Percentiles rank a stretch among this genome's conserved stretches.
Evolutionary conservation across 768 basidiomycete species (phyloP).

Genomic region (Xerocomellus intermedius): DNA sequence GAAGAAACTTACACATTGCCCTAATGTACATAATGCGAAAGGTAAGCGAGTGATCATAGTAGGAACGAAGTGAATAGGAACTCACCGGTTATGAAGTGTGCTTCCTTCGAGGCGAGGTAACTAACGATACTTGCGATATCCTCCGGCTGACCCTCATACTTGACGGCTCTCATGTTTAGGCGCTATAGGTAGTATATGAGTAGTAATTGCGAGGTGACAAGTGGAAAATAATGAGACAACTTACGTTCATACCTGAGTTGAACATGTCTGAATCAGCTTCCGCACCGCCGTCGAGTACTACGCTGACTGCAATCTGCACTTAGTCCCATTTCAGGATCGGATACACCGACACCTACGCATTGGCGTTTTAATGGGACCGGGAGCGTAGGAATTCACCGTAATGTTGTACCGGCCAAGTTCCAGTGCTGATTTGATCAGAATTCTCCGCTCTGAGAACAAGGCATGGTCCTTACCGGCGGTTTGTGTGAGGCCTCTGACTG

Average conservation of each 20-base stretch:
- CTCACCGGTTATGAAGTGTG: conserved; percentile 37
- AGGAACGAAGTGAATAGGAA: background rate
- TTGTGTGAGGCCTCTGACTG: conserved; percentile 40
- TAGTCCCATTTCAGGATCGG: background rate
- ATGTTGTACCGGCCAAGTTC: conserved; percentile 34
- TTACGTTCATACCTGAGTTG: background rate
- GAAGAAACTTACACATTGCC: conserved; percentile 20
- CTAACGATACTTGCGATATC: conserved; percentile 34
- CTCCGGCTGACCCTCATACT: conserved; percentile 28
- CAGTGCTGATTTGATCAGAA: background rate
- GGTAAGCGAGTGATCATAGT: background rate
- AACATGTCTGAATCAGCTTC: background rate
- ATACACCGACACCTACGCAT: conserved; percentile 22
- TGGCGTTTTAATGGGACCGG: conserved; percentile 30
- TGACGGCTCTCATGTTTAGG: background rate
- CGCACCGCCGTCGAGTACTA: background rate
- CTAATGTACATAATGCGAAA: conserved; percentile 1
- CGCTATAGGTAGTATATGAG: background rate
- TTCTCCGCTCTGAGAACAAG: background rate
- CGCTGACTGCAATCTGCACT: background rate
- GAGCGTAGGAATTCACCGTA: conserved; percentile 41
- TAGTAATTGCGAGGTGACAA: background rate
- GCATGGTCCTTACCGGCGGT: conserved; percentile 26
- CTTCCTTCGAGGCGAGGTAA: conserved; percentile 34
- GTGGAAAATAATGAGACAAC: background rate